Percentiles rank a stretch among this genome's conserved stretches.
phyloP scores from a whole-genome alignment of 208 protist genomes.

The Blastocrithidia nonstop region DNA sequence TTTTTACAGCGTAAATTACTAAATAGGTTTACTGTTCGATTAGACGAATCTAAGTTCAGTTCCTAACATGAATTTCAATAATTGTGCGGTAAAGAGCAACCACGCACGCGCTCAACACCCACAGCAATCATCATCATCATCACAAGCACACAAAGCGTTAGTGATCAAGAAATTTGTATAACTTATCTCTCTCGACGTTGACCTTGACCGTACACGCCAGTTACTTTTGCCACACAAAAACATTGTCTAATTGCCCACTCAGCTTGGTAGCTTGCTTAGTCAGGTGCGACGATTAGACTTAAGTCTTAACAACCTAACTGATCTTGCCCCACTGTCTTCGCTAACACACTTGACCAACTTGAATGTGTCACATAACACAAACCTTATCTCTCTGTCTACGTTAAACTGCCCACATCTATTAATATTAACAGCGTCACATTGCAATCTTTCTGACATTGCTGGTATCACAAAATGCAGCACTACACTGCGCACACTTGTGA shows the following conservation, averaged over 20 bases:
- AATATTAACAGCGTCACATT: slow-evolving; percentile 49
- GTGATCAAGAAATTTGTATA: slow-evolving; percentile 22
- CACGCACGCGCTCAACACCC: background rate
- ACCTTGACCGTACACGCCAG: slow-evolving; percentile 40
- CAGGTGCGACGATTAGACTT: slow-evolving; percentile 54
- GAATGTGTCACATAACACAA: slow-evolving; percentile 31
- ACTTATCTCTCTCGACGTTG: slow-evolving; percentile 58
- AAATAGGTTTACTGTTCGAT: background rate
- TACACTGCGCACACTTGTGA: slow-evolving; percentile 58
- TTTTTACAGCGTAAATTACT: background rate
- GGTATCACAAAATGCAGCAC: slow-evolving; percentile 37
- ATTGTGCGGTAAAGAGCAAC: background rate
- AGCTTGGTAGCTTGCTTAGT: slow-evolving; percentile 31
- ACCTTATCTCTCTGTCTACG: slow-evolving; percentile 21
- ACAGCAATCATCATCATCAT: background rate
- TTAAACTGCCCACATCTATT: slow-evolving; percentile 27
- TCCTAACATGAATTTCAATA: background rate
- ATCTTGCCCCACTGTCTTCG: slow-evolving; percentile 20
- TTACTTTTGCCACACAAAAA: slow-evolving; percentile 26
- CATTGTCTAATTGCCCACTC: slow-evolving; percentile 21
- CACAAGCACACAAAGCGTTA: background rate
- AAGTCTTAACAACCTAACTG: slow-evolving; percentile 33
- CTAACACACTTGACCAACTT: slow-evolving; percentile 47
- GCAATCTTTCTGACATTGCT: slow-evolving; percentile 30
- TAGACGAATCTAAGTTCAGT: background rate